Evolutionary conservation across 768 basidiomycete genomes (phyloP).

Genomic region (Rubroboletus pulcherrimus): DNA sequence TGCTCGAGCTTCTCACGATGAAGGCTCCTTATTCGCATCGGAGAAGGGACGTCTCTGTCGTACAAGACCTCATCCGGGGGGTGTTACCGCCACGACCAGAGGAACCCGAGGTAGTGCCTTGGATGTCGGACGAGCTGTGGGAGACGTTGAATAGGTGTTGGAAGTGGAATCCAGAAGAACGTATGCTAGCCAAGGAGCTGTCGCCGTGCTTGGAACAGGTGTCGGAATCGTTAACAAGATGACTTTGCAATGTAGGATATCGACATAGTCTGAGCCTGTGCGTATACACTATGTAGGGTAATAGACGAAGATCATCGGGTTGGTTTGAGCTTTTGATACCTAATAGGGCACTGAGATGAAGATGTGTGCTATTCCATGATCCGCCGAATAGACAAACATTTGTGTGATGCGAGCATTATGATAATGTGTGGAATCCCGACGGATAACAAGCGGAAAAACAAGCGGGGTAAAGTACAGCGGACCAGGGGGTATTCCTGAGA

Average conservation of each 20-base stretch:
- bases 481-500: slow-evolving; percentile 37
- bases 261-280: neutral
- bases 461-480: slow-evolving; percentile 40
- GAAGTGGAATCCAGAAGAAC: slow-evolving; percentile 34
- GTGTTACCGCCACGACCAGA: slow-evolving; percentile 44
- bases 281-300: slow-evolving; percentile 6
- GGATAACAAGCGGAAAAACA: slow-evolving; percentile 36
- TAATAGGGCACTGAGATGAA: neutral
- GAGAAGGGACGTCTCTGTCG: slow-evolving; percentile 48
- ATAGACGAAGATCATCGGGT: neutral
- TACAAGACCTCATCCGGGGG: slow-evolving; percentile 39
- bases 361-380: slow-evolving; percentile 3
- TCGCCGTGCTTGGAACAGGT: slow-evolving; percentile 8
- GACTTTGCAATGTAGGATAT: neutral
- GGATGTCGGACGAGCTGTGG: slow-evolving; percentile 51
- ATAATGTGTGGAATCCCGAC: slow-evolving; percentile 34
- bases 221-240: slow-evolving; percentile 1
- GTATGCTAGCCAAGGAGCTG: slow-evolving; percentile 43
- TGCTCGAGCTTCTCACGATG: slow-evolving; percentile 56
- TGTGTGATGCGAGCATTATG: slow-evolving; percentile 37
- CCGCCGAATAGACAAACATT: slow-evolving; percentile 18
- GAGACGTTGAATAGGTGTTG: slow-evolving; percentile 44
- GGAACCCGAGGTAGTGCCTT: slow-evolving; percentile 28
- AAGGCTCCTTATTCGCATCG: slow-evolving; percentile 46
- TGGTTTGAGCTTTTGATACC: neutral